Conservation (phyloP, 1,284 basidiomycete species). For the Moesziomyces antarcticus region DNA sequence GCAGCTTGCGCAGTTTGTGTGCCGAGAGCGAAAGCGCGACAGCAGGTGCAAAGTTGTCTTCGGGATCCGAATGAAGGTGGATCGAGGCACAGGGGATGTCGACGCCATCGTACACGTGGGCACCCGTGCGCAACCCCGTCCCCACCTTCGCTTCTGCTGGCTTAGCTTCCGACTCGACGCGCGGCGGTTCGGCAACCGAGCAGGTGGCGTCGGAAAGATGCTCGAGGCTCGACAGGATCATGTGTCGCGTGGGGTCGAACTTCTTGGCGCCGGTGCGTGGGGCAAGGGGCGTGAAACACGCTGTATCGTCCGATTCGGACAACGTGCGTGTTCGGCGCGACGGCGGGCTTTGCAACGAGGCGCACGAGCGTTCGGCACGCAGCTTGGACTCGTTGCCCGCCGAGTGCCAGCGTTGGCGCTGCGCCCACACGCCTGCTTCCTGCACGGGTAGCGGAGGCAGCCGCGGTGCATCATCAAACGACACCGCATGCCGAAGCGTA, state of each 20-base stretch:
- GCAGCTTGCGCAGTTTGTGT: conserved; percentile 12
- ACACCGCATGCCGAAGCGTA: conserved; percentile 6
- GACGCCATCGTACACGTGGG: conserved; percentile 50
- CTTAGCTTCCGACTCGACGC: background rate
- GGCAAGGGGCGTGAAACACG: conserved; percentile 16
- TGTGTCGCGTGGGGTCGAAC: conserved; percentile 15
- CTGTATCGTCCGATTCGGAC: background rate
- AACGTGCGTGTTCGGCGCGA: background rate
- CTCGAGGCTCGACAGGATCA: background rate
- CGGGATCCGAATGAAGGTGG: conserved; percentile 47
- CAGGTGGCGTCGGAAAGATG: background rate
- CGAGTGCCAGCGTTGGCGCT: conserved; percentile 23
- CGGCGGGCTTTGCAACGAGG: background rate
- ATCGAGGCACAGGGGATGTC: conserved; percentile 57
- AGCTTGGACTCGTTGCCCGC: conserved; percentile 1
- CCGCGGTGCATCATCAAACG: conserved; percentile 9
- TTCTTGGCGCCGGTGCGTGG: conserved; percentile 26
- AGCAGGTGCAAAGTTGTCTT: conserved; percentile 39
- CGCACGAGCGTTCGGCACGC: conserved; percentile 5
- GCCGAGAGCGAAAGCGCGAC: conserved; percentile 7
- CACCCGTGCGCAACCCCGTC: conserved; percentile 35
- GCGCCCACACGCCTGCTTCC: conserved; percentile 1
- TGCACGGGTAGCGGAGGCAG: no score
- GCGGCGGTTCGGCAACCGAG: background rate
- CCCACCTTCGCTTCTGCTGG: background rate